phyloP scores from a whole-genome alignment of 1,139 yeast species.

The Protomyces gravidus region DNA sequence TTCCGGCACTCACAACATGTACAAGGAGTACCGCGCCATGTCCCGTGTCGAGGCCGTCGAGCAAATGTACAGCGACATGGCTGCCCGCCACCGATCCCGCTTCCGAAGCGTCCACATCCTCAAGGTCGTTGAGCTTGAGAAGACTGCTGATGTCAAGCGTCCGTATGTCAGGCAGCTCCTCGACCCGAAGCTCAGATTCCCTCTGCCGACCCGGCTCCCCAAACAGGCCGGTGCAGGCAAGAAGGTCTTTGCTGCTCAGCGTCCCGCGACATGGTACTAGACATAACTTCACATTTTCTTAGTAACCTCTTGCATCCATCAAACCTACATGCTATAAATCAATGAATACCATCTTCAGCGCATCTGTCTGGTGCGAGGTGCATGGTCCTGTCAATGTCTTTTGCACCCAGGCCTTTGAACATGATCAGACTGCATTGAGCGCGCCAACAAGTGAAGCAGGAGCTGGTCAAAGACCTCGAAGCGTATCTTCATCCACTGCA shows the following conservation, averaged over 20 bases:
- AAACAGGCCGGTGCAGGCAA: slow-evolving; percentile 58
- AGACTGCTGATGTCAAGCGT: slow-evolving; percentile 97
- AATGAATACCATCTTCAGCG: slow-evolving; percentile 23
- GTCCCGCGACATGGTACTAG: slow-evolving; percentile 97
- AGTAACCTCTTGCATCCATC: not conserved
- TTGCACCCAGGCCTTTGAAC: slow-evolving; percentile 56
- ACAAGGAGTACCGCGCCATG: slow-evolving; percentile 99
- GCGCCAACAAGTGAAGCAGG: slow-evolving; percentile 38
- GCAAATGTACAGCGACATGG: slow-evolving; percentile 98
- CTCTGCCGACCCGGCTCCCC: slow-evolving; percentile 96
- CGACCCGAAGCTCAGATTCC: slow-evolving; percentile 96
- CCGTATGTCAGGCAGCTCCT: slow-evolving; percentile 98
- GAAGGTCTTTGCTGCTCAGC: slow-evolving; percentile 82
- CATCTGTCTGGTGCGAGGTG: slow-evolving; percentile 53
- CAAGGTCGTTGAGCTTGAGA: slow-evolving; percentile 97
- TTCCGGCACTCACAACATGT: slow-evolving; percentile 99
- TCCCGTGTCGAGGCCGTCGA: slow-evolving; percentile 99
- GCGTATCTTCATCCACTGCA: slow-evolving; percentile 34
- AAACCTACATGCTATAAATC: not conserved
- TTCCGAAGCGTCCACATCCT: slow-evolving; percentile 91
- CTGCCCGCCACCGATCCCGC: slow-evolving; percentile 99
- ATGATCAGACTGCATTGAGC: not conserved
- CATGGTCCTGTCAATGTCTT: slow-evolving; percentile 78
- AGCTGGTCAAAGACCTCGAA: slow-evolving; percentile 36
- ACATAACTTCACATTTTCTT: slow-evolving; percentile 26